Evolutionary conservation across 148 eudicot species (phyloP).

Genomic region (Talinum fruticosum): DNA sequence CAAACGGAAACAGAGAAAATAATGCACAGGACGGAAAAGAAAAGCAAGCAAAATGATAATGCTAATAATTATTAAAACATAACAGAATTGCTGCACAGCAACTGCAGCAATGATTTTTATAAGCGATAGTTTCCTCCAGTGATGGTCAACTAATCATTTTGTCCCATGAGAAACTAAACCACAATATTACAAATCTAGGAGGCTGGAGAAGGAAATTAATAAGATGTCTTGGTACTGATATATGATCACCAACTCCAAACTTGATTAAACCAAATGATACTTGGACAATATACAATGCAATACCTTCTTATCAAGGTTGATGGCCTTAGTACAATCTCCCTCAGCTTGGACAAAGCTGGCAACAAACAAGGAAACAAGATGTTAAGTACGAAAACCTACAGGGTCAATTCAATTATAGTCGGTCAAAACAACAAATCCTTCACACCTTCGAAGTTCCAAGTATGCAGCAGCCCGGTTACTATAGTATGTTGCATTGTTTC

Average conservation of each 20-base stretch:
- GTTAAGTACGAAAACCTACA: not conserved
- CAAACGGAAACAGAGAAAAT: not conserved
- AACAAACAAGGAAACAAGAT: not conserved
- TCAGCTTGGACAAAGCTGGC: slow-evolving; percentile 77
- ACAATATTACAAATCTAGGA: too few relatives aligned
- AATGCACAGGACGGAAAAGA: not conserved
- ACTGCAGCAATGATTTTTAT: too few relatives aligned
- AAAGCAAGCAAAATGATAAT: not conserved
- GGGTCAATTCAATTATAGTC: not conserved
- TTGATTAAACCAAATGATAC: not conserved
- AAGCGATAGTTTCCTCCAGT: too few relatives aligned
- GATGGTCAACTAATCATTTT: too few relatives aligned
- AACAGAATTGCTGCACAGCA: not conserved
- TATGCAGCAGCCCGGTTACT: slow-evolving; percentile 86
- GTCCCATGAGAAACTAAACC: too few relatives aligned
- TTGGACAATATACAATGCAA: slow-evolving; percentile 1
- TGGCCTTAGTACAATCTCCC: slow-evolving; percentile 78
- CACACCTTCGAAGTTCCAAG: slow-evolving; percentile 67
- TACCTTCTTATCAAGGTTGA: slow-evolving; percentile 90
- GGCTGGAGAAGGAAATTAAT: too few relatives aligned
- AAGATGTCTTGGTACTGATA: too few relatives aligned
- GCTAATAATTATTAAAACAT: not conserved
- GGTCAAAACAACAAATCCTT: not conserved
- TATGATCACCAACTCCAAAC: not conserved
- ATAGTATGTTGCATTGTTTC: slow-evolving; percentile 74